Base-by-base conservation (phyloP, 2,329 filamentous ascomycete species). In the Aspergillus ibericus region DNA sequence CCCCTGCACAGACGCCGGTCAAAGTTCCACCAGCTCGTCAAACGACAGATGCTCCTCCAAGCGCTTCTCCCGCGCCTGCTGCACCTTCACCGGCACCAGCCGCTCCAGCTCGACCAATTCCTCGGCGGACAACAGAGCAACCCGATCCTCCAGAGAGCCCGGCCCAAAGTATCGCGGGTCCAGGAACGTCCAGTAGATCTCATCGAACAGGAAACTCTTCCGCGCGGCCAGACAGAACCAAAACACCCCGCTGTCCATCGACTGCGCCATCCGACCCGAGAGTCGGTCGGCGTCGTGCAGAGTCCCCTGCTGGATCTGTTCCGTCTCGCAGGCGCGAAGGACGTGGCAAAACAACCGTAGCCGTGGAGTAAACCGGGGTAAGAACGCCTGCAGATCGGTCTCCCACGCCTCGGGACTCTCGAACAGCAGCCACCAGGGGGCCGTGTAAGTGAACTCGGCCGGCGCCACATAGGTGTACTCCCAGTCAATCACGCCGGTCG, bases 101-200 rank as follows among this genome's bases (percentile, higher is more conserved):
- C 1, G 15, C n/a, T 55, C 15, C 7, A 55, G 29, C 12, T 27
- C 42, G 1, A 38, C 42, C 15, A 49, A 5, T 27, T 48, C 42
- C 4, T 48, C 42, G 16, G 4, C n/a, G 3, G 42, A 38, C 53
- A 49, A 47, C 8, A 38, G 29, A 2, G 3, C 16, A 15, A 55
- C 29, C 16, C 53, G 10, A 8, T 55, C 42, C 13, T 55, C 32
- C 8, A 55, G 29, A 38, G 32, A 48, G 29, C 42, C 29, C 4
- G 10, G 25, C 10, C 53, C 53, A 47, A 42, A 55, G 16, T 47
- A 38, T n/a, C 20, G 15, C 25, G 22, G 13, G 9, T 55, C 53
- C 4, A 55, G 29, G 35, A 55, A 38, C 7, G 42, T 22, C 53
- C 53, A 55, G 13, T 48, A 55, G 8, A 55, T 47, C 36, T 55